phyloP scores from a whole-genome alignment of 2,329 filamentous ascomycete species.

The Fusarium tricinctum region DNA sequence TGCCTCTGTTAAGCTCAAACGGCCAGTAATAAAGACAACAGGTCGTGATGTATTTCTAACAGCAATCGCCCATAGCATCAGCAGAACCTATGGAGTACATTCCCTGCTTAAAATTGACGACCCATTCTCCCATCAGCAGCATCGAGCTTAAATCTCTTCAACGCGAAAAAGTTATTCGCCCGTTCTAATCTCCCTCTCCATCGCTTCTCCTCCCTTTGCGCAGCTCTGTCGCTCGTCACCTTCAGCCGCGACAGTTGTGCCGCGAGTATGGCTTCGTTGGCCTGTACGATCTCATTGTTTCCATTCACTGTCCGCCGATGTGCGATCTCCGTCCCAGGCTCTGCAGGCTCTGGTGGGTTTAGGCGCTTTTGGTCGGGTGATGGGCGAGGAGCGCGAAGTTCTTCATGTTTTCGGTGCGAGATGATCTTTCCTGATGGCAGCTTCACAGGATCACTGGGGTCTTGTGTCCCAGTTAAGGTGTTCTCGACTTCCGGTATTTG shows the following conservation, averaged over 20 bases:
- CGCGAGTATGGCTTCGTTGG: background rate
- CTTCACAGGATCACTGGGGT: rapidly evolving
- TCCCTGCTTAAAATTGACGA: background rate
- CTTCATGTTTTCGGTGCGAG: background rate
- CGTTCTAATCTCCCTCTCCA: background rate
- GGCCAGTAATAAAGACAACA: no score
- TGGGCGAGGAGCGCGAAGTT: background rate
- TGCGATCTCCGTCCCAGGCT: background rate
- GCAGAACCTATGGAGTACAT: background rate
- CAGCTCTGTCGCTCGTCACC: background rate
- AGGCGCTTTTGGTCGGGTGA: rapidly evolving
- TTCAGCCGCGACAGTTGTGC: background rate
- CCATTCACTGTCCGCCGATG: background rate
- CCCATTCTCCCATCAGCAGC: conserved; percentile 9
- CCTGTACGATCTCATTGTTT: background rate
- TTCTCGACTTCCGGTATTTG: background rate
- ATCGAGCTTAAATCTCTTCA: background rate
- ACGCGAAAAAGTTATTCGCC: conserved; percentile 9
- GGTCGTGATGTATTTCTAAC: no score
- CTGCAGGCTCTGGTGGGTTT: rapidly evolving
- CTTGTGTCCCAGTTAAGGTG: background rate
- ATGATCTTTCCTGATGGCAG: conserved; percentile 7
- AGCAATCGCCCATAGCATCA: no score
- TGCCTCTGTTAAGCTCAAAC: no score
- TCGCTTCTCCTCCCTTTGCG: background rate